Evolutionary conservation across 441 rosid species (phyloP), one percentile per base, ranked within the genome.

Genomic region (Erodium moschatum): DNA sequence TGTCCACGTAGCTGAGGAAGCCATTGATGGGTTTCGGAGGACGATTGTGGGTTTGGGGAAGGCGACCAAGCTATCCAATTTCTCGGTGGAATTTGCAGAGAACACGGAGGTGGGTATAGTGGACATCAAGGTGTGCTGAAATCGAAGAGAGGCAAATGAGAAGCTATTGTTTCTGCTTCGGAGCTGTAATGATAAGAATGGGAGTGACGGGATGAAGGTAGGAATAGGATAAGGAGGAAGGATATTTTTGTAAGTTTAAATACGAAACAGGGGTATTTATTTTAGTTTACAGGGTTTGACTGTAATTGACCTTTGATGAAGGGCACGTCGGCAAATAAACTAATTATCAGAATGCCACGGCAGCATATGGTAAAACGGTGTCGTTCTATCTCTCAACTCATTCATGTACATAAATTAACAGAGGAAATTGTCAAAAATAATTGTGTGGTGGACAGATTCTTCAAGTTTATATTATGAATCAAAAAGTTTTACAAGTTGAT

Each of bases 21-120:
- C 42, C 42, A 38, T 38, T 38, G 60, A n/a, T 52, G 60, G 60
- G 60, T 52, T 52, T 52, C 60, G 60, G 20, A 52, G 60, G 21
- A 15, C 0, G 60, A 19, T 5, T 15, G 60, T 52, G 60, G 19
- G 60, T 52, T 52, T 52, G 6, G 60, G 8, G 60, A 52, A 52
- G 2, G 16, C 54, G 54, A 46, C 54, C 54, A 46, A 52, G 60
- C 10, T 16, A 5, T 52, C 60, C 19, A 52, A 52, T 52, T 16
- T 52, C 18, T 52, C 21, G 60, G 20, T 16, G 21, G 60, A 5
- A 38, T 38, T 38, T 5, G 42, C 42, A 38, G 42, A 52, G 20
- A 52, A 52, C 8, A 16, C 60, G 60, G 19, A 52, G 60, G 60
- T 15, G 5, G 19, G 21, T 15, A 52, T 52, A 3, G 60, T 52